These are phyloP conservation scores for Berkeleyomyces basicola DNA, from an alignment of 2,329 filamentous ascomycete species.

Conservation along the genomic window DNA sequence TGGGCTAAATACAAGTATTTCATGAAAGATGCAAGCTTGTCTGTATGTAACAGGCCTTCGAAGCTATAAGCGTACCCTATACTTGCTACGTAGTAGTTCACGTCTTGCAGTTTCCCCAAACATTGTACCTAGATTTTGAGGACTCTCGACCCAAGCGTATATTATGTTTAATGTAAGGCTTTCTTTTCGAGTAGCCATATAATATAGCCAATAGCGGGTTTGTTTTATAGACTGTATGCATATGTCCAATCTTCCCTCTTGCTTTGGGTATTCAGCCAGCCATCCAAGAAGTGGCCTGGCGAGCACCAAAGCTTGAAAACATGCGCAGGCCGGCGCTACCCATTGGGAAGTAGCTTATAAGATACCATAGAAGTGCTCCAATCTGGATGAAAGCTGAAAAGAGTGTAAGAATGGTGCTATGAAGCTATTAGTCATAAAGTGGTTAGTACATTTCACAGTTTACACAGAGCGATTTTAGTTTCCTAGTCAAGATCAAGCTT, in stretches of 20 bases:
- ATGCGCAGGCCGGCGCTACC: conserved; percentile 75
- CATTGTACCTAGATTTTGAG: too few species aligned
- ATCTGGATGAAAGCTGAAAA: conserved; percentile 73
- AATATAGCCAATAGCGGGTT: background rate
- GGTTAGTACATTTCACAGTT: background rate
- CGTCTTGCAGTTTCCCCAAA: too few species aligned
- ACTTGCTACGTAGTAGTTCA: too few species aligned
- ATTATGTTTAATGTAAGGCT: too few species aligned
- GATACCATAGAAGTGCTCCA: conserved; percentile 73
- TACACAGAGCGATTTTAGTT: background rate
- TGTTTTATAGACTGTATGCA: too few species aligned
- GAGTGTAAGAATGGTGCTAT: conserved; percentile 69
- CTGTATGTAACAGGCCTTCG: too few species aligned
- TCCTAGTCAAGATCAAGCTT: conserved; percentile 29
- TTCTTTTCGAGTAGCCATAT: background rate
- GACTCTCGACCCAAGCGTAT: too few species aligned
- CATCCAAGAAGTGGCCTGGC: conserved; percentile 78
- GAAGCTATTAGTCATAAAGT: conserved; percentile 39
- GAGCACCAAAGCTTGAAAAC: conserved; percentile 71
- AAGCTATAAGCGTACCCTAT: too few species aligned
- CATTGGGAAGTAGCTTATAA: conserved; percentile 97
- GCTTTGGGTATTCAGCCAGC: conserved; percentile 36
- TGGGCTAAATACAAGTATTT: too few species aligned
- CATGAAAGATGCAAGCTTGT: too few species aligned
- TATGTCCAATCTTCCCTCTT: too few species aligned